A percentile compares a stretch with the other conserved stretches of the same genome.
These are phyloP conservation scores for Trifolium pratense DNA, from an alignment of 306 rosid genomes.

Conservation along the genomic window DNA sequence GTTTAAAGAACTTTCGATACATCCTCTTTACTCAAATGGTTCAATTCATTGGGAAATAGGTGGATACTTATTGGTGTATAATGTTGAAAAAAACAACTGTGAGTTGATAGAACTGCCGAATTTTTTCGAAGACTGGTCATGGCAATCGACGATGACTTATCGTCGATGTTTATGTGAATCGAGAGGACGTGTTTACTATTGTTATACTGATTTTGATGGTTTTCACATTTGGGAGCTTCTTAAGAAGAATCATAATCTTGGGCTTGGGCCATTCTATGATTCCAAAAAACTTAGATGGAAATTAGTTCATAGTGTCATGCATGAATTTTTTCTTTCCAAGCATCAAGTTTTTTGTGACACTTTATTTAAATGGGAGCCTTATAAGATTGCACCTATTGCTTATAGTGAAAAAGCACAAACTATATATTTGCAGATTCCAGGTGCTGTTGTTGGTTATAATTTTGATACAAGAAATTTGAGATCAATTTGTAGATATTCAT, in stretches of 20 bases:
- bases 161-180: slow-evolving; percentile 48
- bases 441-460: slow-evolving; percentile 43
- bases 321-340: slow-evolving; percentile 7
- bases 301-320: slow-evolving; percentile 36
- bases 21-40: slow-evolving; percentile 47
- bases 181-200: slow-evolving; percentile 42
- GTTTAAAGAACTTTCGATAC: slow-evolving; percentile 37
- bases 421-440: slow-evolving; percentile 49
- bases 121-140: slow-evolving; percentile 33
- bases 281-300: slow-evolving; percentile 43
- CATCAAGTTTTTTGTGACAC: not conserved
- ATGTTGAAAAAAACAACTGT: slow-evolving; percentile 12
- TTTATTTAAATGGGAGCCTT: slow-evolving; percentile 41
- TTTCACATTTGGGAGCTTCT: slow-evolving; percentile 49
- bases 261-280: slow-evolving; percentile 7
- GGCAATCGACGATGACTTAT: slow-evolving; percentile 44
- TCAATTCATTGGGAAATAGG: slow-evolving; percentile 49
- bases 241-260: slow-evolving; percentile 32
- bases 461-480: slow-evolving; percentile 22
- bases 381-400: slow-evolving; percentile 41
- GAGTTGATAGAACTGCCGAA: slow-evolving; percentile 43
- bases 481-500: slow-evolving; percentile 36
- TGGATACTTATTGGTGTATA: slow-evolving; percentile 43
- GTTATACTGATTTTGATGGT: slow-evolving; percentile 50
- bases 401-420: slow-evolving; percentile 27